phyloP scores from a whole-genome alignment of 176 grass and related monocot genomes.

The Typha latifolia region DNA sequence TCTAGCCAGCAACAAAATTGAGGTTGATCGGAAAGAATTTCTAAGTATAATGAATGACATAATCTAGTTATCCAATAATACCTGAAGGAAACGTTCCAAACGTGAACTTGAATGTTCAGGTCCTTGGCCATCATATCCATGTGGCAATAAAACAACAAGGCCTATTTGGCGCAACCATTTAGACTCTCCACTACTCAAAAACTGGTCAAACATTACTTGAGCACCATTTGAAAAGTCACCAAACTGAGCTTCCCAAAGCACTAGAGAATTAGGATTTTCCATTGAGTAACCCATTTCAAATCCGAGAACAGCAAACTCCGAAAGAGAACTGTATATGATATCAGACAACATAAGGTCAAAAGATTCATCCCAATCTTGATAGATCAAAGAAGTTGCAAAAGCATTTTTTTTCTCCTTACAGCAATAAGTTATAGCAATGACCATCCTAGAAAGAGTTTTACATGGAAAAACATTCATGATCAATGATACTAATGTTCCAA shows the following conservation, averaged over 20 bases:
- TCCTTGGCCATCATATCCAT: slow-evolving; percentile 94
- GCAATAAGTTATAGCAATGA: not conserved
- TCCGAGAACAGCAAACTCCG: slow-evolving; percentile 96
- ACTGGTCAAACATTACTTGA: slow-evolving; percentile 97
- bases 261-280: slow-evolving; percentile 95
- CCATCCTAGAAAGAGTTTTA: not conserved
- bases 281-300: slow-evolving; percentile 97
- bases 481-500: no score
- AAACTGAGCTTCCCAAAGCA: slow-evolving; percentile 97
- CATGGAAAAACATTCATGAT: not conserved
- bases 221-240: slow-evolving; percentile 92
- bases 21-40: not conserved
- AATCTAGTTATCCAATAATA: slow-evolving; percentile 8
- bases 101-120: slow-evolving; percentile 90
- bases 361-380: not conserved
- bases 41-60: not conserved
- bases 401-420: not conserved
- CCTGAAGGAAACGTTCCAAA: slow-evolving; percentile 95
- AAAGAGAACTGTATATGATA: slow-evolving; percentile 71
- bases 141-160: slow-evolving; percentile 75
- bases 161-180: slow-evolving; percentile 93
- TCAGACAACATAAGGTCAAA: not conserved
- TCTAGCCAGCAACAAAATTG: not conserved
- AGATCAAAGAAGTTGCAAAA: not conserved
- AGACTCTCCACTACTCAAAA: slow-evolving; percentile 90